Evolutionary conservation across 345 rosid genomes (phyloP), one percentile per base, ranked within the genome.

Genomic region (Eutrema japonicum): DNA sequence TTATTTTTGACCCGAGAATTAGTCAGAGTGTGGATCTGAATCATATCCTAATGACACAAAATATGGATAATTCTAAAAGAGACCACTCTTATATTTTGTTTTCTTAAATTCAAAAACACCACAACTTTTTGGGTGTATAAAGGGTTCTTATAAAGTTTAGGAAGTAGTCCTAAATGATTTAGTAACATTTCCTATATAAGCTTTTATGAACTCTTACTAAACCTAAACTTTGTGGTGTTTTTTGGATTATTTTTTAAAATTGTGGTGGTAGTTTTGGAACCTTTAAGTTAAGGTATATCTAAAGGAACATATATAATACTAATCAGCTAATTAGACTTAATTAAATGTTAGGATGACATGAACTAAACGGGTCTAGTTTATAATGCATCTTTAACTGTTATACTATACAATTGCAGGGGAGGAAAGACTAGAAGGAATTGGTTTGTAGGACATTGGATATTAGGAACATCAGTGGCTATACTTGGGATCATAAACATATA

Each of bases 391-490:
- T 26, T 52, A 27, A 29, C 22, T 26, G 11, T 6, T 45, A 42
- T 12, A 38, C 14, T 67, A 50, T 16, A 4, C 42, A 36, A 36
- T 32, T 64, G 78, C 79, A 93, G 98, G 65, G 97, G 89, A 78
- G 83, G 69, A 16, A 86, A 72, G 60, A 81, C 79, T 66, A 89
- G 98, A 79, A 82, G 81, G 11, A 68, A 70, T 45, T 93, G 98
- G 98, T 91, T 84, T 76, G 54, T 85, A 37, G 80, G 81, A 61
- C 98, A 93, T 27, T 93, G 98, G 98, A 72, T 91, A 43, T 58
- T 87, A 29, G 98, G 97, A 70, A 89, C 90, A 58, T 46, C 73
- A 6, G 56, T 80, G 45, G 83, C 89, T 3, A 58, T 91, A 6
- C 75, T 86, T 68, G 96, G 94, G 62, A 83, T 85, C 30, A 76